Base-by-base conservation (phyloP, 306 rosid species). In the Citrullus amarus region DNA sequence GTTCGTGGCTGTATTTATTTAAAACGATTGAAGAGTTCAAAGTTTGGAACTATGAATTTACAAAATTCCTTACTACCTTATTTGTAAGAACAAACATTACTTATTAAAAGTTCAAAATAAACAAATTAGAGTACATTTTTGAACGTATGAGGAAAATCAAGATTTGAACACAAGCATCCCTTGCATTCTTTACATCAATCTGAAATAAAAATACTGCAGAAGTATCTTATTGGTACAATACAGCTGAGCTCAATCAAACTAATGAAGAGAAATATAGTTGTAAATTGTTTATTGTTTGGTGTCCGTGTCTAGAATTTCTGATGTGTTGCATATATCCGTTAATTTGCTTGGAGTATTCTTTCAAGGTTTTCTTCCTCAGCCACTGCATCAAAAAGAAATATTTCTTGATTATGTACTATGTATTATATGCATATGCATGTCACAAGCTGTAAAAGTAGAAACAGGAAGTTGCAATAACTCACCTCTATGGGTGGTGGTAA, bases 301-400 rank as follows among this genome's bases (percentile, higher is more conserved):
- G 77, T 22, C 15, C 22, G 59, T 72, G 59, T 50, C 77, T 50
- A 73, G 44, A 50, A 73, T 38, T 72, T 50, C 77, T 51, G 77
- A 48, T 73, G 28, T 73, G 46, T 50, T 51, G 77, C 14, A 87
- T 61, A 14, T 44, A 17, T 41, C 32, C 50, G 57, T 91, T 87
- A 92, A 79, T 92, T 92, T 78, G 92, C 80, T 79, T 92, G 98
- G 73, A 92, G 95, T 85, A 88, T 78, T 84, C 92, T 90, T 80
- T 86, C 92, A 66, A 78, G 84, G 73, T 76, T 84, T 80, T 89
- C 90, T 79, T 89, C 93, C 82, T 91, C 88, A 30, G n/a, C 80
- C 57, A 62, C 95, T 90, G 93, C 86, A 89, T 77, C 60, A 58
- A 72, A 83, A 53, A 77, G 82, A 65, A 78, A 74, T 66, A 61